These are phyloP conservation scores for Phytophthora melonis DNA, from an alignment of 352 stramenopile genomes.

Conservation along the genomic window DNA sequence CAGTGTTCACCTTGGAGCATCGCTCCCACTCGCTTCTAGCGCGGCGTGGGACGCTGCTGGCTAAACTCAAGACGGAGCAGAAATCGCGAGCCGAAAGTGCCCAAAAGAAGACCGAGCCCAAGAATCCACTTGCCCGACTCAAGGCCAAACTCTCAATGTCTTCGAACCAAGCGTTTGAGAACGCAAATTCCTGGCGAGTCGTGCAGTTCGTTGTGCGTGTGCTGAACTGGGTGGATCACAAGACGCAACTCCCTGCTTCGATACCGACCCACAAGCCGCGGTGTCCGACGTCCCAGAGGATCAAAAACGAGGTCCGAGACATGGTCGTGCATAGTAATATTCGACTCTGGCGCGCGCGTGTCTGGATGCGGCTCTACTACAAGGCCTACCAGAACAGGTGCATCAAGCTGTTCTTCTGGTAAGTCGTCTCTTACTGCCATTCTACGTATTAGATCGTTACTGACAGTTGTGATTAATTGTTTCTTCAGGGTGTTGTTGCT, in stretches of 20 bases:
- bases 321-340: slow-evolving; percentile 82
- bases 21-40: slow-evolving; percentile 39
- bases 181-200: slow-evolving; percentile 23
- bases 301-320: slow-evolving; percentile 56
- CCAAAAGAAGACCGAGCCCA: slow-evolving; percentile 6
- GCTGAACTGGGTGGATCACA: slow-evolving; percentile 31
- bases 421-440: neutral
- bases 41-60: slow-evolving; percentile 48
- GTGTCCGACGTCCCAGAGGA: slow-evolving; percentile 65
- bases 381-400: slow-evolving; percentile 81
- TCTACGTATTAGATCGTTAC: neutral
- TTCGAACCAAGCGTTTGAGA: slow-evolving; percentile 13
- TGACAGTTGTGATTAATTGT: neutral
- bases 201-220: slow-evolving; percentile 19
- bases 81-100: slow-evolving; percentile 21
- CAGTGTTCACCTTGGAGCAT: slow-evolving; percentile 60
- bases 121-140: slow-evolving; percentile 39
- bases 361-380: slow-evolving; percentile 80
- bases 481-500: slow-evolving; percentile 62
- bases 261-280: slow-evolving; percentile 48
- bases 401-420: slow-evolving; percentile 83
- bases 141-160: slow-evolving; percentile 32
- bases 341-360: slow-evolving; percentile 68
- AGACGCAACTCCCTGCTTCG: slow-evolving; percentile 56
- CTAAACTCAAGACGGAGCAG: slow-evolving; percentile 54